Conservation (phyloP, 2,329 filamentous ascomycete species). For the Mollisiaceae sp. region DNA sequence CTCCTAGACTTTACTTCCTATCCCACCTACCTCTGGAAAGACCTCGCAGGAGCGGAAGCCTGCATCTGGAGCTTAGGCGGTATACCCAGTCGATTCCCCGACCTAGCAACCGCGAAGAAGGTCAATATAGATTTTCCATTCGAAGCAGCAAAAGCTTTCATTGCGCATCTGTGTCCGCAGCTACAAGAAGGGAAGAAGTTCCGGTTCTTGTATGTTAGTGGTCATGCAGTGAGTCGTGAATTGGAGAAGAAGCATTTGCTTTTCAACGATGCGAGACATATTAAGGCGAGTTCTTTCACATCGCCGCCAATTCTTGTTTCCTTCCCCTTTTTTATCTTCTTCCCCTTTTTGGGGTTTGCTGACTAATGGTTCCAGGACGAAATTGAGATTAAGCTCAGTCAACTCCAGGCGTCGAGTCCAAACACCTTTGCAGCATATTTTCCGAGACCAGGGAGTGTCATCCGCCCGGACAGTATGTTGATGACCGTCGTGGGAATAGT, state of each 20-base stretch:
- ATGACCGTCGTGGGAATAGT: conserved; percentile 7
- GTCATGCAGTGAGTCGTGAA: conserved; percentile 46
- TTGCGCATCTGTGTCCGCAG: conserved; percentile 14
- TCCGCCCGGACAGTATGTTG: conserved; percentile 13
- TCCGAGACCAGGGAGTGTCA: conserved; percentile 12
- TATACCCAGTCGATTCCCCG: conserved; percentile 6
- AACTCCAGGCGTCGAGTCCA: conserved; percentile 10
- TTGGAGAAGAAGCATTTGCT: conserved; percentile 45
- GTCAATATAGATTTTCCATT: conserved; percentile 18
- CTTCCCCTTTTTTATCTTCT: not conserved
- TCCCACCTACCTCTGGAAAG: conserved; percentile 30
- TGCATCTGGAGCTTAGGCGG: conserved; percentile 25
- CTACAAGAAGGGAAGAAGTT: conserved; percentile 40
- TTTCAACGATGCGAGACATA: conserved; percentile 41
- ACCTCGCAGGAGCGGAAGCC: conserved; percentile 27
- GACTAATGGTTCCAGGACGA: not conserved
- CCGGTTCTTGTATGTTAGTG: conserved; percentile 49
- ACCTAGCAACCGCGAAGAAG: conserved; percentile 9
- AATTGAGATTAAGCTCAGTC: conserved; percentile 13
- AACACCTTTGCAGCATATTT: conserved; percentile 11
- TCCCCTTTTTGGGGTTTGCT: no score
- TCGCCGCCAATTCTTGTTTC: no score
- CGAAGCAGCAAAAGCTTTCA: conserved; percentile 13
- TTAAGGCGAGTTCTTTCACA: conserved; percentile 29
- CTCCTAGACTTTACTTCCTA: conserved; percentile 60